These are phyloP conservation scores for Linum tenue DNA, from an alignment of 345 rosid genomes.

Conservation along the genomic window DNA sequence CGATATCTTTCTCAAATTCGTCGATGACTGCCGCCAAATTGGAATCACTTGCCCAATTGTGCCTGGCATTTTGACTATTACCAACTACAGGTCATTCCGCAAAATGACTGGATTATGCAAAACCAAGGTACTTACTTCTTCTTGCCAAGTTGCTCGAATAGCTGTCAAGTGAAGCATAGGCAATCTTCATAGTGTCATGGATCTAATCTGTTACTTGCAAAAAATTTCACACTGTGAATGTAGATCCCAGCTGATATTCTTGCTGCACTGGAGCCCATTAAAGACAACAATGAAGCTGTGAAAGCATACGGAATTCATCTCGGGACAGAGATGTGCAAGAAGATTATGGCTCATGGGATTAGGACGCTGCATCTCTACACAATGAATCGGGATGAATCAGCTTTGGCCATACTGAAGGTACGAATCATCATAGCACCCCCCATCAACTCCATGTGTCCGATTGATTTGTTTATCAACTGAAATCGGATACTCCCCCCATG, in stretches of 20 bases:
- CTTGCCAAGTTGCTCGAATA: neutral
- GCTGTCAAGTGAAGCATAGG: too few species aligned
- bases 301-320: conserved; percentile 85
- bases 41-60: conserved; percentile 85
- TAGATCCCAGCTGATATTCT: conserved; percentile 76
- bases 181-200: neutral
- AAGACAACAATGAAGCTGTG: conserved; percentile 96
- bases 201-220: neutral
- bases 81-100: conserved; percentile 80
- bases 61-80: conserved; percentile 95
- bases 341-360: conserved; percentile 85
- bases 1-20: conserved; percentile 80
- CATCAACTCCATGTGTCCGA: neutral
- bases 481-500: neutral
- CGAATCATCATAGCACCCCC: conserved; percentile 2
- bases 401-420: conserved; percentile 78
- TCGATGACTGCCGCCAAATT: conserved; percentile 83
- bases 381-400: conserved; percentile 89
- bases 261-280: conserved; percentile 89
- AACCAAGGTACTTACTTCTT: conserved; percentile 46
- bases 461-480: neutral
- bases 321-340: conserved; percentile 95
- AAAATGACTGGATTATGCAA: conserved; percentile 98
- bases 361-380: conserved; percentile 83
- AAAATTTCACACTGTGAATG: conserved; percentile 11